A percentile compares a stretch with the other conserved stretches of the same genome.
Conservation (phyloP, 2,329 filamentous ascomycete species). For the Colletotrichum plurivorum region DNA sequence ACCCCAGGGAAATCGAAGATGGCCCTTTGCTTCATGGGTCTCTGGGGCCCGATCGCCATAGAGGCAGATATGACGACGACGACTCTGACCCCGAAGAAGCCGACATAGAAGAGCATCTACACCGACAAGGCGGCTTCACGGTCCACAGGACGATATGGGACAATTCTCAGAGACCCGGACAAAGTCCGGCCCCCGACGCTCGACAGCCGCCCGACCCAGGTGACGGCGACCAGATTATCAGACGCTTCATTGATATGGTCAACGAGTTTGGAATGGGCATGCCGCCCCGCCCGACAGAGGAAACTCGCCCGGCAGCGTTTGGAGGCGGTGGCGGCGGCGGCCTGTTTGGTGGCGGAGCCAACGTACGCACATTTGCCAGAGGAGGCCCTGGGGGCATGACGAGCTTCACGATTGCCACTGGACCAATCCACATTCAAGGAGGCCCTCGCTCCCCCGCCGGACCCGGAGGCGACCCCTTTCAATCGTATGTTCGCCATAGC, state of each 20-base stretch:
- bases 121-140: conserved; percentile 56
- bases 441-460: conserved; percentile 33
- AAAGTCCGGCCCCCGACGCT: conserved; percentile 11
- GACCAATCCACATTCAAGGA: conserved; percentile 46
- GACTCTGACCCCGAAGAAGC: conserved; percentile 72
- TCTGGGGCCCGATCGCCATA: conserved; percentile 34
- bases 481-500: conserved; percentile 58
- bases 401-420: conserved; percentile 64
- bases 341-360: conserved; percentile 45
- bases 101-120: conserved; percentile 69
- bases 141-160: conserved; percentile 53
- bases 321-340: conserved; percentile 31
- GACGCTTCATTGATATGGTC: conserved; percentile 62
- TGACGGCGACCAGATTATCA: conserved; percentile 54
- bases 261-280: conserved; percentile 50
- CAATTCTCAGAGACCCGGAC: conserved; percentile 28
- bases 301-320: conserved; percentile 37
- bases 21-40: conserved; percentile 42
- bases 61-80: conserved; percentile 50
- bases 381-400: conserved; percentile 56
- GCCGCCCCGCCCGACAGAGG: conserved; percentile 28
- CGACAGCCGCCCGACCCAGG: conserved; percentile 42
- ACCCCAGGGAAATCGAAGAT: conserved; percentile 67
- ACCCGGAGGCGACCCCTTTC: conserved; percentile 57
- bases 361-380: conserved; percentile 56